Evolutionary conservation across 495 filamentous ascomycete species (phyloP), one percentile per base, ranked within the genome.

Genomic region (Pseudomonodictys pantanalensis): DNA sequence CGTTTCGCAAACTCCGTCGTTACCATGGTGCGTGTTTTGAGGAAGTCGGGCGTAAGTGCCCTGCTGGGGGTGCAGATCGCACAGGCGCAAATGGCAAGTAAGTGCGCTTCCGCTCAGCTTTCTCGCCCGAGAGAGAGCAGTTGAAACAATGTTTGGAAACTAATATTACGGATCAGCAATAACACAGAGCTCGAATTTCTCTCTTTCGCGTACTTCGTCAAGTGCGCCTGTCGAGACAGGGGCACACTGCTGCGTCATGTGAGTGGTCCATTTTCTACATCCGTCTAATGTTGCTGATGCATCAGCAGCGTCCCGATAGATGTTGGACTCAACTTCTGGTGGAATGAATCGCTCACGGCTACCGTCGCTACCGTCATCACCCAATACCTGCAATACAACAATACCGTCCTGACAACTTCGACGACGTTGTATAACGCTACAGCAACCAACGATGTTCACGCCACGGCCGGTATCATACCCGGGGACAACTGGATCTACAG

Each of bases 311-410:
- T 41, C 12, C 38, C 38, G 3, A 15, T 41, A 5, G 20, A 43
- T 28, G 52, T 54, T 26, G 52, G 52, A 18, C 35, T 54, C 1
- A 54, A 54, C 15, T 39, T 54, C 29, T 54, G 52, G 52, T 54
- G 52, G 52, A 54, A 54, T 20, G 15, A 26, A 10, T n/a, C 22
- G 15, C 23, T 54, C 0, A 29, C 52, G 4, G 38, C 41, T 38
- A 54, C 52, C 1, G 33, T 43, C 2, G 52, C 52, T 10, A 54
- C 52, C 1, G 35, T 54, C 4, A 17, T 54, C 28, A 54, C 52
- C 32, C 52, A 54, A 38, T 54, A 54, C 9, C 52, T 54, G 15
- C n/a, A 54, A 28, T 54, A 54, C 22, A 54, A 54, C 35, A 54
- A 54, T 12, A 54, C 52, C 2, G 35, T 54, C 1, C 28, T 54